Evolutionary conservation across 257 asterid species (phyloP), one percentile per base, ranked within the genome.

Genomic region (Solanum appendiculatum): DNA sequence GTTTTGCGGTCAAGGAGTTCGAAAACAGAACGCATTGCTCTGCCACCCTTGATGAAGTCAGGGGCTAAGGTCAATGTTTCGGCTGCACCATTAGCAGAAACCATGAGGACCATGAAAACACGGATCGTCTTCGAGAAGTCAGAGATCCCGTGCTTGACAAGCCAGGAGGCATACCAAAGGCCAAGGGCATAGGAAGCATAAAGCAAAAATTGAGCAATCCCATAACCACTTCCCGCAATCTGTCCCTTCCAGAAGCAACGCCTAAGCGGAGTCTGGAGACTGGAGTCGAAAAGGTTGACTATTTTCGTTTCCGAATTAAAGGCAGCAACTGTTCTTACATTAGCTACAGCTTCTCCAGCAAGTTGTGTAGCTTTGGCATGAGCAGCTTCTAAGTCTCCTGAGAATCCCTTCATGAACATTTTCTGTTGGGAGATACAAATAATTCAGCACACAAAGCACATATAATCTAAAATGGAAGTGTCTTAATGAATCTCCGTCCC

Each of bases 171-270:
- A 46, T 96, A 96, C 99, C 99, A 96, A 15, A 96, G 95, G 84
- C 99, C 99, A 12, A 96, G 91, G 3, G 99, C 97, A 29, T 96
- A 96, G 83, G 99, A 96, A 1, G 98, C 97, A 27, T 95, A 95
- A 60, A 96, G 98, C 70, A 90, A 90, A 77, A 96, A 96, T 80
- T 96, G 99, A 2, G 99, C 98, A 9, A 95, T 89, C 6, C 99
- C 99, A 44, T 93, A 96, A 3, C 98, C 98, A 44, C 92, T 92
- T 84, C 99, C 99, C 12, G 97, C 98, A 12, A 96, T 93, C 88
- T 96, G 99, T 33, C 98, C 99, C 86, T 95, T 96, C 99, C 99
- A 96, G 91, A 96, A 96, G 92, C 98, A 94, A 21, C 95, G 96
- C 23, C 92, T 91, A 16, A 96, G 91, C 0, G 99, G 99, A 25